Base-by-base conservation (phyloP, 768 basidiomycete genomes). In the Hysterangium stoloniferum region DNA sequence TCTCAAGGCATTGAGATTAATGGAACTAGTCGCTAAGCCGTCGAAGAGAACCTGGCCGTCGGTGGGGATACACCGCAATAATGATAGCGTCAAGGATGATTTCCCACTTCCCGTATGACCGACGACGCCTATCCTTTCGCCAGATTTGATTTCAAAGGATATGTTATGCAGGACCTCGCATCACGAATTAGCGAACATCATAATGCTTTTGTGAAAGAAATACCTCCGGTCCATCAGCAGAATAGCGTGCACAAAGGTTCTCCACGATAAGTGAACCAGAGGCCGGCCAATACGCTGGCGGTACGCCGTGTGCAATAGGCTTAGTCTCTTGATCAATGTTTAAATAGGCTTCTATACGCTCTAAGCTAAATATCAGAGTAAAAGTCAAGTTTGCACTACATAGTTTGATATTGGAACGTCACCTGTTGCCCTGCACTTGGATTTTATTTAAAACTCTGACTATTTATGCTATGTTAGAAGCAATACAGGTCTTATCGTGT, bases 241-340 rank as follows among this genome's bases (percentile, higher is more conserved):
- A 72, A 54, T 77, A 78, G 34, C 67, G 64, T 0, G 80, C 80
- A 11, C 69, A 73, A 4, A 82, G 63, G 28, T 73, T 68, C 53
- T 81, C 73, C 1, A 79, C 73, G 3, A 62, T 57, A 17, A 82
- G 64, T 11, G 69, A 64, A 1, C 80, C 80, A 25, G 74, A 75
- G 1, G 79, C 68, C 4, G 80, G 80, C 80, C 80, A 83, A 51
- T 79, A 75, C 0, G 80, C 80, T 4, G 80, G 79, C 3, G 80
- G 80, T n/a, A 70, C 59, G 3, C 73, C 72, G 6, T 64, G 54
- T 24, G 62, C 54, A 0, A 66, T 67, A 0, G 71, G 55, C 46
- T 67, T 64, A 0, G 71, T 69, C 58, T 82, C 80, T 52, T 77
- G 76, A 45, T 79, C 78, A 35, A 79, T 76, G n/a, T 67, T 62